Base-by-base conservation (phyloP, 2,329 filamentous ascomycete genomes). In the Bipolaris cookei region DNA sequence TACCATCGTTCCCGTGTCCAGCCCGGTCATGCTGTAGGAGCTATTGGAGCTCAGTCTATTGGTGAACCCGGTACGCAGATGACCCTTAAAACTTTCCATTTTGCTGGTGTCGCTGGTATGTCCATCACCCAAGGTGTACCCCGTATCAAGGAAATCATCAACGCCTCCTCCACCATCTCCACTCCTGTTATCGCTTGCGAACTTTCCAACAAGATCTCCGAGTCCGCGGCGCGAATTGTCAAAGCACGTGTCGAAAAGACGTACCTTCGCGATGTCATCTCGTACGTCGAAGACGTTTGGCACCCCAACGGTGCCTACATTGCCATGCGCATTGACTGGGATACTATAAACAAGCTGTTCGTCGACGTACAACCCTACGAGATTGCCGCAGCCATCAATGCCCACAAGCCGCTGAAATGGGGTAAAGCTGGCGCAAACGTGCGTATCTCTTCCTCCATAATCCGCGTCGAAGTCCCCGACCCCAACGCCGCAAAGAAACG, bases 61-160 rank as follows among this genome's bases (percentile, higher is more conserved):
- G 95, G 95, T 78, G 95, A 99, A 73, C 95, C 95, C 0, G 95
- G 95, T 75, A 99, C 95, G 0, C 95, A 99, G 78, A 99, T 99
- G 95, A 99, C 95, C 1, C 81, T 99, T 63, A 98, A 98, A 80
- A 98, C 95, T 74, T 98, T 98, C 87, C 95, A 98, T 90, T 99
- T 99, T 82, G 95, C 95, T 74, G 95, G 95, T 90, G 95, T 99
- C 63, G 95, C 95, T 41, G 94, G 94, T 76, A 98, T 99, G 95
- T 97, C 92, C 84, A 97, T 99, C 73, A 99, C 95, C 0, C 92
- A 97, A 73, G 95, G 95, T 90, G 95, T 99, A 6, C 95, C 95
- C 1, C 94, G 95, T 88, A 99, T 99, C 82, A 99, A 99, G 80
- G 95, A 99, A 83, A 99, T 99, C 66, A 99, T 99, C 87, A 99